A percentile compares a stretch with the other conserved stretches of the same genome.
phyloP scores from a whole-genome alignment of 2,329 filamentous ascomycete species.

The Pseudophaeomoniella oleicola region DNA sequence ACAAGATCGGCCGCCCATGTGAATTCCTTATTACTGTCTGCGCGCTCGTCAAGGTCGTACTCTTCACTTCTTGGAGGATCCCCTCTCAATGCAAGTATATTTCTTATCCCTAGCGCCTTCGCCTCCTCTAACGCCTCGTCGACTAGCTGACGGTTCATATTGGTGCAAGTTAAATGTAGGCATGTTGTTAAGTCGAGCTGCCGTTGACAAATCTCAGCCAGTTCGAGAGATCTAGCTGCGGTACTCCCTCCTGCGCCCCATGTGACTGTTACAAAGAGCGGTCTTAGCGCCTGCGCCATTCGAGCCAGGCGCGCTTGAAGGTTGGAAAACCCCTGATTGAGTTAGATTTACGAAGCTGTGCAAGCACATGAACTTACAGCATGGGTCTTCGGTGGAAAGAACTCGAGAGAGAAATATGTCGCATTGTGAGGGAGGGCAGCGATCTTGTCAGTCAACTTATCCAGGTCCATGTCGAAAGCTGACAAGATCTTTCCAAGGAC shows the following conservation, averaged over 20 bases:
- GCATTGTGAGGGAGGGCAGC: constrained; percentile 68
- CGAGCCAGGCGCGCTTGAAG: constrained; percentile 83
- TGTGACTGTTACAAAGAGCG: constrained; percentile 91
- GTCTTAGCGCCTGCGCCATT: constrained; percentile 82
- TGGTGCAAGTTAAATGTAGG: constrained; percentile 91
- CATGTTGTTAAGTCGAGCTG: constrained; percentile 88
- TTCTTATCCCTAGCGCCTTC: constrained; percentile 78
- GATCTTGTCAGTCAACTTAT: constrained; percentile 92
- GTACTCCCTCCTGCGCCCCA: constrained; percentile 96
- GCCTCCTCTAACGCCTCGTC: constrained; percentile 85
- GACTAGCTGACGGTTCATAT: constrained; percentile 78
- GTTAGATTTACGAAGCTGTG: constrained; percentile 15
- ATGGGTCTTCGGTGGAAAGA: constrained; percentile 94
- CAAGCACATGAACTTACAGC: constrained; percentile 41
- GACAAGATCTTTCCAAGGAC: too few relatives aligned
- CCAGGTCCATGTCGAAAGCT: constrained; percentile 52
- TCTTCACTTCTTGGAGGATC: constrained; percentile 84
- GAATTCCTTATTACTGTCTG: constrained; percentile 62
- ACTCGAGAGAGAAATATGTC: constrained; percentile 92
- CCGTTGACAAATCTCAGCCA: constrained; percentile 88
- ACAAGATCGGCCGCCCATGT: constrained; percentile 82
- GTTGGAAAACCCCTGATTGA: constrained; percentile 64
- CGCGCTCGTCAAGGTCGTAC: constrained; percentile 54
- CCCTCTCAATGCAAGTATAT: constrained; percentile 81
- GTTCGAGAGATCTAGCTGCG: constrained; percentile 74